Conservation (phyloP, 768 basidiomycete genomes). For the Polyporus arcularius region DNA sequence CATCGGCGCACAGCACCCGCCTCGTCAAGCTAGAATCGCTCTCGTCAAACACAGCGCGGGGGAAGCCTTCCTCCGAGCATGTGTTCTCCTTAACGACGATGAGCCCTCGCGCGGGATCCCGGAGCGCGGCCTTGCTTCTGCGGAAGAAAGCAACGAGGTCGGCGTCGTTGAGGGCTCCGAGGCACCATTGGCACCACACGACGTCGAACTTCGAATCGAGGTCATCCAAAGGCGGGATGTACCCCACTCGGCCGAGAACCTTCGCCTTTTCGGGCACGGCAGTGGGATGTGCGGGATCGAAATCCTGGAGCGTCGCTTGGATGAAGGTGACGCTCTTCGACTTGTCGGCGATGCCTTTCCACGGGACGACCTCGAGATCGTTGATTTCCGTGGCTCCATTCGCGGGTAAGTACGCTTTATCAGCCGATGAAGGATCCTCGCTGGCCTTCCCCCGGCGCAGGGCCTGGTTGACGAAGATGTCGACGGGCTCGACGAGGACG, state of each 20-base stretch:
- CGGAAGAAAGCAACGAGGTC: constrained; percentile 80
- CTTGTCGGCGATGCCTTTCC: constrained; percentile 68
- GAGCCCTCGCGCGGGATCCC: constrained; percentile 48
- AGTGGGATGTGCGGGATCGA: constrained; percentile 63
- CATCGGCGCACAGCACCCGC: constrained; percentile 37
- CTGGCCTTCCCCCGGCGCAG: constrained; percentile 39
- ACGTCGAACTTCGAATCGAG: constrained; percentile 71
- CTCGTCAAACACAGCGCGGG: constrained; percentile 70
- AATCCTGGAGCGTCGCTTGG: constrained; percentile 75
- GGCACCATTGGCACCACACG: constrained; percentile 97
- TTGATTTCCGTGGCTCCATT: background rate
- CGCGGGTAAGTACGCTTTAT: constrained; percentile 5
- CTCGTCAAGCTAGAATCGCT: constrained; percentile 90
- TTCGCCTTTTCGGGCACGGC: constrained; percentile 35
- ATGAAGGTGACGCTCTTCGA: constrained; percentile 79
- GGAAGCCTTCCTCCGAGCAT: constrained; percentile 56
- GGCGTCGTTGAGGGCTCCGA: constrained; percentile 78
- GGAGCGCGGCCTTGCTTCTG: constrained; percentile 60
- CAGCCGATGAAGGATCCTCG: constrained; percentile 36
- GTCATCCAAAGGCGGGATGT: constrained; percentile 42
- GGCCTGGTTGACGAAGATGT: constrained; percentile 74
- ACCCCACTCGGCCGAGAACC: constrained; percentile 69
- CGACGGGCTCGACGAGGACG: constrained; percentile 87
- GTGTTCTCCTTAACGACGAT: constrained; percentile 94
- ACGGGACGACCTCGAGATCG: constrained; percentile 35